A percentile compares a stretch with the other conserved stretches of the same genome.
phyloP scores from a whole-genome alignment of 768 basidiomycete species.

The Lentinula aciculospora region DNA sequence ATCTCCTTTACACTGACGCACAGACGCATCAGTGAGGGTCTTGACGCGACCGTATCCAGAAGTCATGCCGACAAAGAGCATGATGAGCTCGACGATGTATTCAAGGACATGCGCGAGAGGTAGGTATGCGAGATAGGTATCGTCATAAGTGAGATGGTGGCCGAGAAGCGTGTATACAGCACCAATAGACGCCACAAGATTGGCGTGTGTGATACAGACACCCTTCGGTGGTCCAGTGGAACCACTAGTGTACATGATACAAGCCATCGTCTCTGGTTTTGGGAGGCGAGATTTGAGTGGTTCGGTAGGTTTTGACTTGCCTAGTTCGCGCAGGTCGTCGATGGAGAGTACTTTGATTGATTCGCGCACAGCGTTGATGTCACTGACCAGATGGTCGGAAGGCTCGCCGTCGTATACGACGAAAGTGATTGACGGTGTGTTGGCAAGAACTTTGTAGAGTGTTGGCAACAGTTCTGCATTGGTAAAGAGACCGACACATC shows the following conservation, averaged over 20 bases:
- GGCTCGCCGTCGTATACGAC: conserved; percentile 85
- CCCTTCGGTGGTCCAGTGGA: conserved; percentile 94
- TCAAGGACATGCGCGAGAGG: conserved; percentile 95
- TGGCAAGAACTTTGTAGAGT: conserved; percentile 61
- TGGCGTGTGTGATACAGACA: conserved; percentile 82
- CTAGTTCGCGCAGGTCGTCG: conserved; percentile 67
- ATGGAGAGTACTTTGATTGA: conserved; percentile 58
- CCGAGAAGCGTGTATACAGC: conserved; percentile 70
- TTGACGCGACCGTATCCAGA: conserved; percentile 91
- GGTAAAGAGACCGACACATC: conserved; percentile 82
- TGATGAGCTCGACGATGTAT: conserved; percentile 82
- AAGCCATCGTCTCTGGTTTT: conserved; percentile 35
- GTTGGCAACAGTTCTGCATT: conserved; percentile 87
- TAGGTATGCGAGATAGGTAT: conserved; percentile 83
- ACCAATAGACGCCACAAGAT: conserved; percentile 83
- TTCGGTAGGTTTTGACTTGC: conserved; percentile 49
- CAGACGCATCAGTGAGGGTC: conserved; percentile 93
- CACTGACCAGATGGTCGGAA: conserved; percentile 44
- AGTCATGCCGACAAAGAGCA: conserved; percentile 73
- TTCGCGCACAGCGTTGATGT: conserved; percentile 50
- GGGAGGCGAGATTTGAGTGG: conserved; percentile 40
- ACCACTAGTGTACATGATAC: conserved; percentile 76
- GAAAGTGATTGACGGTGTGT: conserved; percentile 70
- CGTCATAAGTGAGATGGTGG: conserved; percentile 53
- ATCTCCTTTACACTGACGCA: conserved; percentile 83